These are phyloP conservation scores for Hygrocybe coccinea DNA, from an alignment of 768 basidiomycete genomes.

Conservation along the genomic window DNA sequence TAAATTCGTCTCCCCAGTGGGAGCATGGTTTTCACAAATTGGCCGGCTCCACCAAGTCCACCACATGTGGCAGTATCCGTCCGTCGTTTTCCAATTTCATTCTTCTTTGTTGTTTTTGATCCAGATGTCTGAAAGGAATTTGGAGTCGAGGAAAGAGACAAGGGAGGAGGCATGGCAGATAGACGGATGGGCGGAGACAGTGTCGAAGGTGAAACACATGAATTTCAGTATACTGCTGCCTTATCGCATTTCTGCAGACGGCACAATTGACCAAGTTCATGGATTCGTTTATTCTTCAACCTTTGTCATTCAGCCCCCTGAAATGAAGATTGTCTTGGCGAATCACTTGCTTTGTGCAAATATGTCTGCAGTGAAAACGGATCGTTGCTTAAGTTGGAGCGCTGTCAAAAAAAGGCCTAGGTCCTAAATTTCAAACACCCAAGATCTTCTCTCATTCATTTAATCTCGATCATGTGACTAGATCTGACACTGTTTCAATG, in stretches of 20 bases:
- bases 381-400: background rate
- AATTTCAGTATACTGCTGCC: background rate
- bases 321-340: constrained; percentile 44
- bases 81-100: constrained; percentile 23
- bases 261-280: constrained; percentile 80
- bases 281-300: constrained; percentile 79
- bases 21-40: constrained; percentile 89
- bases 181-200: constrained; percentile 94
- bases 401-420: background rate
- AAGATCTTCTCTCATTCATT: background rate
- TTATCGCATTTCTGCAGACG: constrained; percentile 51
- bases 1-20: constrained; percentile 79
- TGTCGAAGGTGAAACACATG: constrained; percentile 65
- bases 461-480: background rate
- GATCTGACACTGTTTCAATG: background rate
- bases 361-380: background rate
- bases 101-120: constrained; percentile 8
- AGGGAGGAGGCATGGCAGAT: constrained; percentile 91
- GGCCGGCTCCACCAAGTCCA: constrained; percentile 85
- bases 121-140: constrained; percentile 41
- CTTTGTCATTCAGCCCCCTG: constrained; percentile 79
- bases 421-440: background rate
- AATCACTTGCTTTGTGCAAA: background rate
- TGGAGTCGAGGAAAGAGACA: constrained; percentile 76
- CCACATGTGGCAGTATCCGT: constrained; percentile 98